These are phyloP conservation scores for Margaritispora aquatica DNA, from an alignment of 495 filamentous ascomycete species.

Conservation along the genomic window DNA sequence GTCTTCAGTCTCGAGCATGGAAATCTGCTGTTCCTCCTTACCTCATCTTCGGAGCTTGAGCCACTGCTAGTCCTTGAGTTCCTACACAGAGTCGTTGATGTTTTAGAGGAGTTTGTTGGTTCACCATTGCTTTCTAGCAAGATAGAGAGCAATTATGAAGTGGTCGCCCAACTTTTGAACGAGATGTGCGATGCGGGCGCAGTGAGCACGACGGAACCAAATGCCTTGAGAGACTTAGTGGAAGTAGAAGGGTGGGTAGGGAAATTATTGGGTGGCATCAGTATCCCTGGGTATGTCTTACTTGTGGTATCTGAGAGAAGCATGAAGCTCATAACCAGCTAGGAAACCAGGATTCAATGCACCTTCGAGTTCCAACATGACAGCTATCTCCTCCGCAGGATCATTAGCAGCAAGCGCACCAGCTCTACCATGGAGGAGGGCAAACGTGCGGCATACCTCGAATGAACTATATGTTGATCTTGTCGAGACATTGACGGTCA, in stretches of 20 bases:
- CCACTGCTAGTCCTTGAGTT: slow-evolving; percentile 95
- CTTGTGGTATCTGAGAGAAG: neutral
- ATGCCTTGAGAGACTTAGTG: slow-evolving; percentile 85
- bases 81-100: slow-evolving; percentile 87
- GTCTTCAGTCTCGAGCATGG: slow-evolving; percentile 83
- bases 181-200: slow-evolving; percentile 96
- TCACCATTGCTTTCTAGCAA: slow-evolving; percentile 79
- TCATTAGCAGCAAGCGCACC: slow-evolving; percentile 32
- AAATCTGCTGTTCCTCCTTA: slow-evolving; percentile 80
- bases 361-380: slow-evolving; percentile 17
- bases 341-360: slow-evolving; percentile 23
- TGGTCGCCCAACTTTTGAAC: slow-evolving; percentile 84
- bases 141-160: slow-evolving; percentile 86
- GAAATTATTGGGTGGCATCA: slow-evolving; percentile 84
- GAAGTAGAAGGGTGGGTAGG: slow-evolving; percentile 86
- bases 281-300: slow-evolving; percentile 58
- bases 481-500: slow-evolving; percentile 82
- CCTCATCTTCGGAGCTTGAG: slow-evolving; percentile 77
- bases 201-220: slow-evolving; percentile 87
- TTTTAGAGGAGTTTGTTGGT: slow-evolving; percentile 91
- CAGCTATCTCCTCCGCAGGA: slow-evolving; percentile 23
- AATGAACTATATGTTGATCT: slow-evolving; percentile 98
- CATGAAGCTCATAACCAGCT: neutral
- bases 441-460: slow-evolving; percentile 90
- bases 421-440: slow-evolving; percentile 73